These are phyloP conservation scores for Candolleomyces eurysporus DNA, from an alignment of 768 basidiomycete genomes.

Conservation along the genomic window DNA sequence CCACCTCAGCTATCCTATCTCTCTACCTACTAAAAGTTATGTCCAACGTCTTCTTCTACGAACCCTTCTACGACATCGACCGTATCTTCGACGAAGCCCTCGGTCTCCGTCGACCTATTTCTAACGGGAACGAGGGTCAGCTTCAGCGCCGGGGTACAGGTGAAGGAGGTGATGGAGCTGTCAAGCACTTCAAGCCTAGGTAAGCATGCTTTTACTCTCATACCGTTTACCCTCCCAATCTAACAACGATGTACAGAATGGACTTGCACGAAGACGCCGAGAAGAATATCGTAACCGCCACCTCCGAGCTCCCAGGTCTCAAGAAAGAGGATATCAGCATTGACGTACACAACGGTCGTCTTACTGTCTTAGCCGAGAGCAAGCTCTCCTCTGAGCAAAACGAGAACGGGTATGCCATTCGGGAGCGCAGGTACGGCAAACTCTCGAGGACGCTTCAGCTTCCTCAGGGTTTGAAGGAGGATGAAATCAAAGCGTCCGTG, in stretches of 20 bases:
- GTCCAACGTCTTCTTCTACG: slow-evolving; percentile 13
- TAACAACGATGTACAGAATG: slow-evolving; percentile 35
- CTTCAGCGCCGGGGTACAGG: not conserved
- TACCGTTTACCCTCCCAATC: too few relatives aligned
- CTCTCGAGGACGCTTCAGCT: slow-evolving; percentile 47
- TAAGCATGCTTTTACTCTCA: slow-evolving; percentile 7
- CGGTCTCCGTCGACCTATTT: not conserved
- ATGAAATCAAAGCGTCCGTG: slow-evolving; percentile 37
- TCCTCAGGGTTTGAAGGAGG: slow-evolving; percentile 47
- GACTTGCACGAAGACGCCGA: slow-evolving; percentile 51
- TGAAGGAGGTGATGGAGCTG: slow-evolving; percentile 11
- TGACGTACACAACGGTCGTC: slow-evolving; percentile 47
- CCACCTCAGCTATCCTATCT: not conserved
- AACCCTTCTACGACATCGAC: slow-evolving; percentile 11
- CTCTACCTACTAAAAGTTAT: not conserved
- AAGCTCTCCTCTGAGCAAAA: slow-evolving; percentile 30
- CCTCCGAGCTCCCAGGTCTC: slow-evolving; percentile 59
- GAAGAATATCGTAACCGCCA: slow-evolving; percentile 48
- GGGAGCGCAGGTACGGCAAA: slow-evolving; percentile 48
- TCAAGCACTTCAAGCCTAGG: slow-evolving; percentile 30
- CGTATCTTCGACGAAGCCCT: slow-evolving; percentile 6
- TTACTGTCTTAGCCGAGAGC: slow-evolving; percentile 52
- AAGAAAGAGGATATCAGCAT: slow-evolving; percentile 49
- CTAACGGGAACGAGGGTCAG: not conserved
- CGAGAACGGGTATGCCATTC: slow-evolving; percentile 37